phyloP scores from a whole-genome alignment of 2,329 filamentous ascomycete genomes.

The Daldinia eschscholtzii region DNA sequence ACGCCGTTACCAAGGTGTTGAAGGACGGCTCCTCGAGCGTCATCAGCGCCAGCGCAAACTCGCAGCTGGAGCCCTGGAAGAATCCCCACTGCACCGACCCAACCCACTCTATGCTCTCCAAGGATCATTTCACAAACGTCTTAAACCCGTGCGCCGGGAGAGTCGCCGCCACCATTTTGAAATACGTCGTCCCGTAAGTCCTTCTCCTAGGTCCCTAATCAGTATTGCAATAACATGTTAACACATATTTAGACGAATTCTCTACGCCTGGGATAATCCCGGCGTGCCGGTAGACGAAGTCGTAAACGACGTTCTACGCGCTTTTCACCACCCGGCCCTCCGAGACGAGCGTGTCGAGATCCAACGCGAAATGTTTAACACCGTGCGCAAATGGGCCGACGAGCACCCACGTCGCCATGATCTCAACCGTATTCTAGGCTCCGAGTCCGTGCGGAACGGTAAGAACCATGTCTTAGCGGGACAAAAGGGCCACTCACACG shows the following conservation, averaged over 20 bases:
- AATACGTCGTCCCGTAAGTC: conserved; percentile 84
- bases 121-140: conserved; percentile 86
- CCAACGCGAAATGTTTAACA: conserved; percentile 89
- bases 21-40: conserved; percentile 85
- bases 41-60: conserved; percentile 75
- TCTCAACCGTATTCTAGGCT: conserved; percentile 81
- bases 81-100: conserved; percentile 81
- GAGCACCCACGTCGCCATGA: conserved; percentile 74
- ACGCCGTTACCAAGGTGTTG: conserved; percentile 83
- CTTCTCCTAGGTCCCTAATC: background rate
- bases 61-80: conserved; percentile 84
- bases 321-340: conserved; percentile 91
- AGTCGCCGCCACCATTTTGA: conserved; percentile 79
- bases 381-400: conserved; percentile 84
- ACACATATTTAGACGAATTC: conserved; percentile 69
- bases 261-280: conserved; percentile 94
- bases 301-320: conserved; percentile 80
- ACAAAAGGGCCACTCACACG: conserved; percentile 59
- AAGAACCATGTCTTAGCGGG: conserved; percentile 76
- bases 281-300: conserved; percentile 86
- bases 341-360: conserved; percentile 82
- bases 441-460: conserved; percentile 84
- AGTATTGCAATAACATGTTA: conserved; percentile 33
- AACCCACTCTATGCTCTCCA: conserved; percentile 85
- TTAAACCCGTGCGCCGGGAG: conserved; percentile 82